phyloP scores from a whole-genome alignment of 257 asterid genomes.

The Forsythia suspensa region DNA sequence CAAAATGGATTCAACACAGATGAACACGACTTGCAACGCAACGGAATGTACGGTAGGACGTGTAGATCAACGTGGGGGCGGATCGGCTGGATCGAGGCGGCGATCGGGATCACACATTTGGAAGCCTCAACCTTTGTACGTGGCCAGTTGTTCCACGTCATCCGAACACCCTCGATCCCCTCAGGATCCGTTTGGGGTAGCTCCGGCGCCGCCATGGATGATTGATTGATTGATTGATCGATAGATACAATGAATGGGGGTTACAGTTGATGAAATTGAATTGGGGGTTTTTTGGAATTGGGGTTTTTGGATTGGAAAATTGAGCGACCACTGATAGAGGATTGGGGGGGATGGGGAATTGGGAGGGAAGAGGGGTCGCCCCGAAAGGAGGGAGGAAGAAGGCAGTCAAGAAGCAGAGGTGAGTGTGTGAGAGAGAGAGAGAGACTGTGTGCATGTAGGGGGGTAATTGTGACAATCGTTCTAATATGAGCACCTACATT shows the following conservation, averaged over 20 bases:
- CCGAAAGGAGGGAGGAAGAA: not conserved
- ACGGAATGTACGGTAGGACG: slow-evolving; percentile 67
- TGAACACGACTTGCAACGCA: slow-evolving; percentile 86
- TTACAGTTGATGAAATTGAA: slow-evolving; percentile 17
- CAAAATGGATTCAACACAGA: slow-evolving; percentile 73
- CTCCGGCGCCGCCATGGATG: slow-evolving; percentile 76
- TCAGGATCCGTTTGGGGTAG: slow-evolving; percentile 81
- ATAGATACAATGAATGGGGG: slow-evolving; percentile 11
- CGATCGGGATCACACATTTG: slow-evolving; percentile 96
- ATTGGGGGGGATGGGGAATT: not conserved
- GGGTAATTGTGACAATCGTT: no score
- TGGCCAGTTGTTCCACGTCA: slow-evolving; percentile 97
- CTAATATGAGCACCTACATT: no score
- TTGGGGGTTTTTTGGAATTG: slow-evolving; percentile 2
- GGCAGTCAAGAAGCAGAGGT: slow-evolving; percentile 11
- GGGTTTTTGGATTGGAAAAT: slow-evolving; percentile 17
- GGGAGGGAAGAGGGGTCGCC: not conserved
- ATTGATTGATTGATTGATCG: slow-evolving; percentile 7
- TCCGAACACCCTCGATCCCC: slow-evolving; percentile 89
- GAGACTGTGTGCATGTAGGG: no score
- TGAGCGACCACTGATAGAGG: slow-evolving; percentile 29
- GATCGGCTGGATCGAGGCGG: slow-evolving; percentile 88
- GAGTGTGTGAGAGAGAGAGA: not conserved
- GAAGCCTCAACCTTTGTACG: slow-evolving; percentile 89
- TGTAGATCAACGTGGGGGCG: slow-evolving; percentile 76